Conservation (phyloP, 2,329 filamentous ascomycete species). For the Purpureocillium lavendulum region DNA sequence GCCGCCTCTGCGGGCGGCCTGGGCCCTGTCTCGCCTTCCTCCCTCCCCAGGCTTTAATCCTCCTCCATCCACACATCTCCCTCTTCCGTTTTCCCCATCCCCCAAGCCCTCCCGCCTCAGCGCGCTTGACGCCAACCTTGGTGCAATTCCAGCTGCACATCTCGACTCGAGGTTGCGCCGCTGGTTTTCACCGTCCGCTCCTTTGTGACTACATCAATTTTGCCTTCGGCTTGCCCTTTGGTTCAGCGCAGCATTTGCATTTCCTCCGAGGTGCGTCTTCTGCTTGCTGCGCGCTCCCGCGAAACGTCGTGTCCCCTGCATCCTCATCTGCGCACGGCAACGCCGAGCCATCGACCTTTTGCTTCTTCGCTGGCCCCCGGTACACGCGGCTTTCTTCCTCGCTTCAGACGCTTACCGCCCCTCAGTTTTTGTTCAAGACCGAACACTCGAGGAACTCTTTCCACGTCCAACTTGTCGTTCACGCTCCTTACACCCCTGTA, state of each 20-base stretch:
- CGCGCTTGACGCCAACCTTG: slow-evolving; percentile 21
- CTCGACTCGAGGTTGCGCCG: slow-evolving; percentile 39
- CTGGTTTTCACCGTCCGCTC: slow-evolving; percentile 56
- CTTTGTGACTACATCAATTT: slow-evolving; percentile 27
- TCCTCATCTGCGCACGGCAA: too few species aligned
- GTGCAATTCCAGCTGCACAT: slow-evolving; percentile 49
- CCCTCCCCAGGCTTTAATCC: slow-evolving; percentile 7
- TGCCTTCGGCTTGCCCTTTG: slow-evolving; percentile 15
- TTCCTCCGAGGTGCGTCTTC: slow-evolving; percentile 10
- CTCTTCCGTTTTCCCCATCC: slow-evolving; percentile 6
- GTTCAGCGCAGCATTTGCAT: slow-evolving; percentile 15
- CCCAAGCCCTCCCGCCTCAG: slow-evolving; percentile 4
- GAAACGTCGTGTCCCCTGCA: neutral
- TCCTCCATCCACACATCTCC: slow-evolving; percentile 5
- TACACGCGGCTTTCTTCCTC: too few species aligned
- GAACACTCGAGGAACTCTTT: too few species aligned
- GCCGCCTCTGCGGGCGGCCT: neutral
- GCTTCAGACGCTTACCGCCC: too few species aligned
- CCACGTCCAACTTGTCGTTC: too few species aligned
- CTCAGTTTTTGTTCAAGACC: too few species aligned
- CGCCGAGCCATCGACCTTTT: too few species aligned
- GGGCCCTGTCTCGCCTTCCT: slow-evolving; percentile 4
- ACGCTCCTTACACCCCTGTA: neutral
- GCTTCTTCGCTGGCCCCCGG: too few species aligned
- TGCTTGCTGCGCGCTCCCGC: slow-evolving; percentile 2